Conservation (phyloP, 2,329 filamentous ascomycete species). For the Dactylellina haptotyla region DNA sequence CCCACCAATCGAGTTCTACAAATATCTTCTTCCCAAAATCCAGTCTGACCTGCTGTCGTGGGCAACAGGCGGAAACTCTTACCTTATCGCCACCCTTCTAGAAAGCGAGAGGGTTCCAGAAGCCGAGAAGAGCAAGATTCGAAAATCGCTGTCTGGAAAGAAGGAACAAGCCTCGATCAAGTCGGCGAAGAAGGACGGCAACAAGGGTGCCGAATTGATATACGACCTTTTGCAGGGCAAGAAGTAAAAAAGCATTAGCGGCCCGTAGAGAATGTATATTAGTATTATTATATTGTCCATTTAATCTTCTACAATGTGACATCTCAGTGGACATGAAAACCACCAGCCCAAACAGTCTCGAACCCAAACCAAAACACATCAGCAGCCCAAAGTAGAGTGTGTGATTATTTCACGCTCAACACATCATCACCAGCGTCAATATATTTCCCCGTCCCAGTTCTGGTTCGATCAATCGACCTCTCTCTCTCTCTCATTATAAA, state of each 20-base stretch:
- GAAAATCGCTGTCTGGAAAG: constrained; percentile 61
- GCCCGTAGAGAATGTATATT: constrained; percentile 4
- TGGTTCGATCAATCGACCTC: too few relatives aligned
- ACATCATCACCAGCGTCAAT: too few relatives aligned
- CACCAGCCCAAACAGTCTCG: too few relatives aligned
- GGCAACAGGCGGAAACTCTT: constrained; percentile 86
- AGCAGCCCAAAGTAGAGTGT: too few relatives aligned
- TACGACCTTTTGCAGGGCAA: constrained; percentile 37
- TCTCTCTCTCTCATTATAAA: too few relatives aligned
- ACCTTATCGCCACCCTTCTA: constrained; percentile 82
- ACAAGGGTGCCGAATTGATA: constrained; percentile 51
- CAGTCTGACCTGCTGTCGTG: constrained; percentile 78
- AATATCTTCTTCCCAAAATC: constrained; percentile 83
- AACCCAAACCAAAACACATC: too few relatives aligned
- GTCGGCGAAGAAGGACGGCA: constrained; percentile 70
- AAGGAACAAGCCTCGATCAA: constrained; percentile 68
- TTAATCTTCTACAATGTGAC: too few relatives aligned
- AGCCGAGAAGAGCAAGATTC: constrained; percentile 65
- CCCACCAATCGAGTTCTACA: constrained; percentile 81
- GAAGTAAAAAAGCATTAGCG: neutral
- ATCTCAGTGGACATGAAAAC: too few relatives aligned
- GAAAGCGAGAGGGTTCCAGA: constrained; percentile 73
- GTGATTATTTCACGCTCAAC: too few relatives aligned
- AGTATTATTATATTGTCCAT: too few relatives aligned
- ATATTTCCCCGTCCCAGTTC: too few relatives aligned